phyloP scores from a whole-genome alignment of 257 asterid genomes.

The Fraxinus quadrangulata region DNA sequence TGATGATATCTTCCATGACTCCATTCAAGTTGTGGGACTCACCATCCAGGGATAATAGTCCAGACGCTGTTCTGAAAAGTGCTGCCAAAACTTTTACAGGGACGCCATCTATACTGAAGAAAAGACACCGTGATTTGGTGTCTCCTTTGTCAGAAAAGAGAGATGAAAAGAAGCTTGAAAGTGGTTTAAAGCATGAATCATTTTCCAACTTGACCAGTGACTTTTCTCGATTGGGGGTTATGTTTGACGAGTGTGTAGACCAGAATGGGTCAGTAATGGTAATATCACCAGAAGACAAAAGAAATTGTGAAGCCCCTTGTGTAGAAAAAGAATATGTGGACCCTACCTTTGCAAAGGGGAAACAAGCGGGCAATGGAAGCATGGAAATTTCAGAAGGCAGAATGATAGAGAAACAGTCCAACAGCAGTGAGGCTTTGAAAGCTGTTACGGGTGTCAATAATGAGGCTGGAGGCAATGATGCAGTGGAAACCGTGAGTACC shows the following conservation, averaged over 20 bases:
- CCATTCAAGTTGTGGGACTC: conserved; percentile 91
- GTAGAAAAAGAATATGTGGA: conserved; percentile 60
- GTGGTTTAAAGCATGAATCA: conserved; percentile 45
- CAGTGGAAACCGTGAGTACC: conserved; percentile 50
- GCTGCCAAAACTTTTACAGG: conserved; percentile 84
- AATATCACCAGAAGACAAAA: conserved; percentile 32
- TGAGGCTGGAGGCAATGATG: conserved; percentile 31
- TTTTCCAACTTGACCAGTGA: conserved; percentile 52
- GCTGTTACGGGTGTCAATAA: conserved; percentile 32
- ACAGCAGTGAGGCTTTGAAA: conserved; percentile 29
- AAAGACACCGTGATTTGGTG: conserved; percentile 80
- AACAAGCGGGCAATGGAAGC: conserved; percentile 30
- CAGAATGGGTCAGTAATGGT: conserved; percentile 32
- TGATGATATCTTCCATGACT: conserved; percentile 80
- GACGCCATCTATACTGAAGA: conserved; percentile 90
- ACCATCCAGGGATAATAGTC: conserved; percentile 79
- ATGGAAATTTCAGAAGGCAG: conserved; percentile 32
- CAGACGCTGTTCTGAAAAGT: conserved; percentile 79
- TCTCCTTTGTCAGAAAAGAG: conserved; percentile 91
- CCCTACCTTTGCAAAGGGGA: conserved; percentile 40
- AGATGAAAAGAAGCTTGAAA: conserved; percentile 67
- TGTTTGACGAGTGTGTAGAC: conserved; percentile 49
- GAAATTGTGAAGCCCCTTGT: conserved; percentile 30
- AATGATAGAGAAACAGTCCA: conserved; percentile 32
- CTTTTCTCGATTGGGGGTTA: conserved; percentile 61